Base-by-base conservation (phyloP, 257 asterid species). In the Solanum tacnaense region DNA sequence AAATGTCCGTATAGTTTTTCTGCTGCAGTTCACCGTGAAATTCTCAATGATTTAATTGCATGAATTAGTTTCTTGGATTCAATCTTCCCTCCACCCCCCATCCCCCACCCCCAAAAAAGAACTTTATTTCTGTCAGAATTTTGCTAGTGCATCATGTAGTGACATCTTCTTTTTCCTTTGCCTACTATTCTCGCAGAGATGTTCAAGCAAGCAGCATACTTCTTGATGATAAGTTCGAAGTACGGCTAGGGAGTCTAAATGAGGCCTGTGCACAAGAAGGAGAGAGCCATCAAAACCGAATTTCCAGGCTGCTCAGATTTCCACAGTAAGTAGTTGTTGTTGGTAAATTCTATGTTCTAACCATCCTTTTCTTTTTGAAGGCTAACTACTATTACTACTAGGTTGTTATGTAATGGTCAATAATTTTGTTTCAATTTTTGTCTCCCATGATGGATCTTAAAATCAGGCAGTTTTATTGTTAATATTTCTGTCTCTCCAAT, bases 201-300 rank as follows among this genome's bases (percentile, higher is more conserved):
- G 90, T 97, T 87, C 99, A 95, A 94, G 98, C 99, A 60, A 95
- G 99, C 90, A 96, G 99, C 90, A 93, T 97, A 92, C 98, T 97
- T 88, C 99, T 97, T 84, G 99, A 97, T 67, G 98, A 97, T 87
- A 97, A 95, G 92, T 97, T 90, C 73, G 99, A 97, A 93, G 99
- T 97, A 86, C 92, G 99, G 87, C 89, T 97, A 56, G 99, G 99
- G 89, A 97, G 99, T 90, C 91, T 97, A 91, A 94, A 96, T 73
- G 94, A 94, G 88, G 96, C 93, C 79, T 96, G 98, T 90, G 93
- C 93, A 89, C 98, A 97, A 92, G 98, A 97, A 92, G 96, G 96
- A 32, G 98, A 95, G 85, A 84, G 79, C 79, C 94, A 94, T 89
- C 99, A 93, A 91, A 93, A 56, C 52, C 91, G 98, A 89, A 89